Base-by-base conservation (phyloP, 192 early-diverging fungal species). In the Entomortierella beljakovae region DNA sequence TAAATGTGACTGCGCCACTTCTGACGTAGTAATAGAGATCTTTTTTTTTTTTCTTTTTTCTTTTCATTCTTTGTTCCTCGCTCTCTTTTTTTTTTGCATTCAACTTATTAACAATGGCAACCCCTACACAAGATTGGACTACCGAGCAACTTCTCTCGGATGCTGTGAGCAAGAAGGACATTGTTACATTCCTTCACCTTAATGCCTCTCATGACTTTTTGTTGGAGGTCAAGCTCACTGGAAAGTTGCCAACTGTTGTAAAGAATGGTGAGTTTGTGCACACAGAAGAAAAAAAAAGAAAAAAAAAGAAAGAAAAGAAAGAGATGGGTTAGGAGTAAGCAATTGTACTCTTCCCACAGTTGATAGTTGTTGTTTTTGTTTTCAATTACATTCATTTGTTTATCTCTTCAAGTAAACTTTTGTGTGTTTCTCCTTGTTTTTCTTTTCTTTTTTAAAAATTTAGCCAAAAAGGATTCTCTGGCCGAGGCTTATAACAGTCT, bases 111-210 rank as follows among this genome's bases (percentile, higher is more conserved):
- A n/a, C n/a, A 58, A 76, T 79, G 75, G 28, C 75, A 9, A 65
- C 75, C 48, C 81, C 83, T 56, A 72, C 71, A 22, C 70, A 77
- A 57, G 73, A 80, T 32, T 94, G 92, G 92, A 91, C 88, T 22
- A 73, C 46, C 52, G 91, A 83, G 56, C 84, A 94, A 70, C 74
- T 92, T 29, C 80, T 68, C 35, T 81, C 86, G 23, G 91, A 93
- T 68, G 70, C 66, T 38, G 89, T 94, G 46, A 87, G 87, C 74
- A 92, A 92, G 72, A 92, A 92, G 82, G 91, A 92, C 49, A 83
- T 94, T 28, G 83, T 89, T 29, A 71, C 79, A 25, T 92, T 84
- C 68, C 70, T 94, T 34, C 92, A 93, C 37, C 86, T 87, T 26
- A 84, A 74, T 55, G 91, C 86, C 51, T 88, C 71, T 49, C 89